Conservation (phyloP, 257 asterid species). For the Voacanga thouarsii region DNA sequence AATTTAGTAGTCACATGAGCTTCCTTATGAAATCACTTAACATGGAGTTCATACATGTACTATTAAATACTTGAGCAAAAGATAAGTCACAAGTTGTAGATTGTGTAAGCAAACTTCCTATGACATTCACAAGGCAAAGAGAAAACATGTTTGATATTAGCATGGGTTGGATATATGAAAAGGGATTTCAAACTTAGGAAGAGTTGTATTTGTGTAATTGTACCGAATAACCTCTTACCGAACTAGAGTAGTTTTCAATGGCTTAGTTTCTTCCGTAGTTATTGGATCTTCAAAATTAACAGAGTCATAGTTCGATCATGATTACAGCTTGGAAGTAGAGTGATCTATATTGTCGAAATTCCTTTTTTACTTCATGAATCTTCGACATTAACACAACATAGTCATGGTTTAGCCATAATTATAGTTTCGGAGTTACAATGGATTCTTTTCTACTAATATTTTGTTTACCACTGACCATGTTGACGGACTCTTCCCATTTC, state of each 20-base stretch:
- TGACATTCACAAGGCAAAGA: too few relatives aligned
- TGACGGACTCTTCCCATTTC: background rate
- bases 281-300: background rate
- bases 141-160: background rate
- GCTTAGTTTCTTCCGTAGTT: background rate
- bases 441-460: background rate
- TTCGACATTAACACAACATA: background rate
- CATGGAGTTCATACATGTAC: too few relatives aligned
- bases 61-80: too few relatives aligned
- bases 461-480: background rate
- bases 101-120: too few relatives aligned
- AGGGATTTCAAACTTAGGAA: background rate
- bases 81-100: too few relatives aligned
- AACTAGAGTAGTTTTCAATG: background rate
- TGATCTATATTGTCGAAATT: background rate
- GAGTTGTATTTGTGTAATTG: background rate
- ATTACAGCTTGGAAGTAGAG: too few relatives aligned
- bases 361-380: background rate
- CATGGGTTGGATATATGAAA: background rate
- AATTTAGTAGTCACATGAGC: too few relatives aligned
- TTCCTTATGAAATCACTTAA: too few relatives aligned
- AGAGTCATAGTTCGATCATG: background rate
- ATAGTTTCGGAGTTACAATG: background rate
- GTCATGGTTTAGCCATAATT: background rate
- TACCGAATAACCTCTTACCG: background rate